A percentile compares a stretch with the other conserved stretches of the same genome.
Evolutionary conservation across 192 early-diverging fungal species (phyloP).

Genomic region (Coemansia sp.): DNA sequence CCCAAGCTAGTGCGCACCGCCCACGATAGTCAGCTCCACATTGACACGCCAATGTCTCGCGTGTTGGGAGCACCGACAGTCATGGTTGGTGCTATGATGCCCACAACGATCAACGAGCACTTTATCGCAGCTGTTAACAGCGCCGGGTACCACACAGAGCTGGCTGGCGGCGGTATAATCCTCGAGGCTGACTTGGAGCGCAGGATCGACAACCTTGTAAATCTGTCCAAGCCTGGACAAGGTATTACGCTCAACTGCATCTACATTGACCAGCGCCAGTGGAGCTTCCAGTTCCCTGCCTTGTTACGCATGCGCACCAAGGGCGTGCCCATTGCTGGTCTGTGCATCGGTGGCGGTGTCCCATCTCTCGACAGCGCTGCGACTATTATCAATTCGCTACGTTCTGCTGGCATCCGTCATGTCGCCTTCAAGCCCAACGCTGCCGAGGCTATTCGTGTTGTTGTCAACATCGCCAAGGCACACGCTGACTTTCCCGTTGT

Average conservation of each 20-base stretch:
- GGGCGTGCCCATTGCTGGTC: slow-evolving; percentile 88
- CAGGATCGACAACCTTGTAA: slow-evolving; percentile 77
- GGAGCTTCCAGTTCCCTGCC: slow-evolving; percentile 82
- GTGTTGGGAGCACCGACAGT: slow-evolving; percentile 85
- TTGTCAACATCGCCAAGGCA: slow-evolving; percentile 85
- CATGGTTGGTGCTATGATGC: slow-evolving; percentile 96
- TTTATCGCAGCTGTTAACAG: slow-evolving; percentile 88
- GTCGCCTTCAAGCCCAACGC: slow-evolving; percentile 85
- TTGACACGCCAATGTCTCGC: slow-evolving; percentile 87
- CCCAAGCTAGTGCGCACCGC: slow-evolving; percentile 76
- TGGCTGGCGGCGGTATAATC: slow-evolving; percentile 92
- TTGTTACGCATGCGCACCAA: slow-evolving; percentile 78
- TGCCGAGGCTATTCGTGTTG: slow-evolving; percentile 74
- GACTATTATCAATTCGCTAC: slow-evolving; percentile 79
- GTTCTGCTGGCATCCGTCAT: slow-evolving; percentile 77
- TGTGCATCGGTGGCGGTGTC: slow-evolving; percentile 92
- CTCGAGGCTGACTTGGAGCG: slow-evolving; percentile 68
- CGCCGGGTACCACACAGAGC: slow-evolving; percentile 89
- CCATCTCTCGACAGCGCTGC: slow-evolving; percentile 84
- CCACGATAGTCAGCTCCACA: slow-evolving; percentile 64
- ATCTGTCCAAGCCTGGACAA: slow-evolving; percentile 71
- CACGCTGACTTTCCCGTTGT: slow-evolving; percentile 88
- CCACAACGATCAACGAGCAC: slow-evolving; percentile 74
- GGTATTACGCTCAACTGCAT: slow-evolving; percentile 92
- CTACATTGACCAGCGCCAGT: slow-evolving; percentile 88